Evolutionary conservation across 495 filamentous ascomycete species (phyloP), one percentile per base, ranked within the genome.

Genomic region (Podospora pseudocomata): DNA sequence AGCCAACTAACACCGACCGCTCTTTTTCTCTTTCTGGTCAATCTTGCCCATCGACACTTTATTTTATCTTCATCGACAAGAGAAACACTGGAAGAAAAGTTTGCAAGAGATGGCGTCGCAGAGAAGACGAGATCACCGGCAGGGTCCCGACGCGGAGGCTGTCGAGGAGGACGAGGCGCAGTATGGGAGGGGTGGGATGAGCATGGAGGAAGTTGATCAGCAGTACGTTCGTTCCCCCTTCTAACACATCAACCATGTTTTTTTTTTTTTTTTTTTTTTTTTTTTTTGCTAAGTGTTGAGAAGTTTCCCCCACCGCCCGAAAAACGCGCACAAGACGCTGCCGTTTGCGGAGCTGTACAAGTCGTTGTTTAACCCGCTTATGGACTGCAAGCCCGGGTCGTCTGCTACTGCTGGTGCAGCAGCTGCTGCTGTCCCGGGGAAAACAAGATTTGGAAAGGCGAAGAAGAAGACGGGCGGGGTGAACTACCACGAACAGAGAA

Each of bases 231-330:
- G 11, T 2, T 27, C 27, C 26, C 15, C 27, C 19, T 56, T 63
- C 6, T 30, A 58, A 58, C 23, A 26, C 4, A 58, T 58, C 23
- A 11, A 32, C 13, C 4, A 18, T 20, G 19, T 56, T 56, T 56
- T 56, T 16, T 20, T 23, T 23, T 23, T 23, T 23, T 23, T 23
- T 23, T 1, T 23, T 23, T 23, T 23, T 56, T 56, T 56, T 56
- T 56, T 56, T 56, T 56, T 56, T 23, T 23, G 23, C 20, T n/a
- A 57, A 18, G 18, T 5, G 20, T 11, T 15, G 6, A 18, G 58
- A 67, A 93, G 90, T 73, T 97, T 92, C 76, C 93, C 93, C 34
- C 89, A 94, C 74, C 87, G 93, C 9, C 95, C 95, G 2, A 86
- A 80, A 63, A 99, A 98, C 76, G 86, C 88, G 70, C 87, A 87